A percentile compares a stretch with the other conserved stretches of the same genome.
These are phyloP conservation scores for Neurospora sublineolata DNA, from an alignment of 495 filamentous ascomycete species.

Conservation along the genomic window DNA sequence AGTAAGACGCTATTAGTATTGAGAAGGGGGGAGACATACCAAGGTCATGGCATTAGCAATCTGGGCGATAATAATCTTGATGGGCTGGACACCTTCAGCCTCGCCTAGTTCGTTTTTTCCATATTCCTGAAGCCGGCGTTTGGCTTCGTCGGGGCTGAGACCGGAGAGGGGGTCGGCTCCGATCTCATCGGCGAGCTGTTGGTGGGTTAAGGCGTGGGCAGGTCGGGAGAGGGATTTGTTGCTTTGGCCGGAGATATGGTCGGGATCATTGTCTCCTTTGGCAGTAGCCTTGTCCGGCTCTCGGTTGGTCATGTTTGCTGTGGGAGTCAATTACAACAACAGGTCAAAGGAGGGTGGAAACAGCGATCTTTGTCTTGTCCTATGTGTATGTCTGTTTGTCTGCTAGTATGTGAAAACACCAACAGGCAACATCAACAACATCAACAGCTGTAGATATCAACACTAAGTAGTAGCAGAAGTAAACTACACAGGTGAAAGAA, in stretches of 20 bases:
- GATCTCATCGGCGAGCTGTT: constrained; percentile 46
- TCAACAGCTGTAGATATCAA: neutral
- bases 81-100: constrained; percentile 36
- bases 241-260: constrained; percentile 42
- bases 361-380: neutral
- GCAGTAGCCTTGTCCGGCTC: neutral
- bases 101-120: constrained; percentile 40
- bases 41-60: constrained; percentile 42
- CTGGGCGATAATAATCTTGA: constrained; percentile 44
- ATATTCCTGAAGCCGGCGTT: constrained; percentile 29
- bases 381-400: neutral
- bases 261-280: neutral
- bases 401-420: neutral
- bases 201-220: constrained; percentile 50
- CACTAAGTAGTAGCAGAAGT: too few relatives aligned
- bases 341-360: too few relatives aligned
- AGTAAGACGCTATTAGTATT: too few relatives aligned
- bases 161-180: constrained; percentile 41
- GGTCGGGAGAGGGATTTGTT: constrained; percentile 45
- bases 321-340: neutral
- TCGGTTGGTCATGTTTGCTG: neutral
- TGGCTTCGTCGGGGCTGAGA: constrained; percentile 27
- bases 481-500: too few relatives aligned
- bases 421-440: neutral
- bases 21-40: constrained; percentile 21